Evolutionary conservation across 345 rosid species (phyloP), one percentile per base, ranked within the genome.

Genomic region (Ricinus communis): DNA sequence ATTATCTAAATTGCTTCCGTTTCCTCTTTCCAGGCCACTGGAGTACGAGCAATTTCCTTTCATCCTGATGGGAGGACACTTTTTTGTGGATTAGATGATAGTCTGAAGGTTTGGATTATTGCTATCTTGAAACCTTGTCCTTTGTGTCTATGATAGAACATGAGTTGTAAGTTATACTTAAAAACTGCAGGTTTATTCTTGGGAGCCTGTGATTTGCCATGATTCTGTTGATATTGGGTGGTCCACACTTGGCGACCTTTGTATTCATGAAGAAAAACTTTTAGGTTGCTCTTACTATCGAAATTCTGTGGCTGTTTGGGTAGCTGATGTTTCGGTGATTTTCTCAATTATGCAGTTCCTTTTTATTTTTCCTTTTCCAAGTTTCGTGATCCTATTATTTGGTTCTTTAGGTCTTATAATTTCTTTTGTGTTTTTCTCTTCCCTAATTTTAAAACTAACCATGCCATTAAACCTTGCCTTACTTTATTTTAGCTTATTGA

Each of bases 161-260:
- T 62, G 46, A 75, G 45, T 13, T 38, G 60, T 22, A 27, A 55
- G 63, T 62, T 78, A 27, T 72, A 41, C 64, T 82, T 62, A 49
- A 66, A 67, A 66, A 67, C 66, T 83, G 81, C 72, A 96, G 99
- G 97, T 93, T 78, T 93, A 86, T 83, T 93, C 99, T 54, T 96
- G 98, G 99, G 99, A 96, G 81, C 99, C 99, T 70, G 86, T 93
- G 71, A 74, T 91, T 77, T 83, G 93, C 72, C 93, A 88, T 82
- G 99, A 93, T 80, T 55, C 90, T 63, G 82, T 89, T 80, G 93
- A 88, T 77, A 88, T 93, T 81, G 95, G 98, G 68, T 96, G 99
- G 97, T 93, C 95, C 63, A 82, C 88, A 12, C 96, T 96, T 66
- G 88, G 91, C 76, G 97, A 96, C 81, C 81, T 91, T 65, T 91